Base-by-base conservation (phyloP, 177 flowering plant species). In the Vitis hybrid region DNA sequence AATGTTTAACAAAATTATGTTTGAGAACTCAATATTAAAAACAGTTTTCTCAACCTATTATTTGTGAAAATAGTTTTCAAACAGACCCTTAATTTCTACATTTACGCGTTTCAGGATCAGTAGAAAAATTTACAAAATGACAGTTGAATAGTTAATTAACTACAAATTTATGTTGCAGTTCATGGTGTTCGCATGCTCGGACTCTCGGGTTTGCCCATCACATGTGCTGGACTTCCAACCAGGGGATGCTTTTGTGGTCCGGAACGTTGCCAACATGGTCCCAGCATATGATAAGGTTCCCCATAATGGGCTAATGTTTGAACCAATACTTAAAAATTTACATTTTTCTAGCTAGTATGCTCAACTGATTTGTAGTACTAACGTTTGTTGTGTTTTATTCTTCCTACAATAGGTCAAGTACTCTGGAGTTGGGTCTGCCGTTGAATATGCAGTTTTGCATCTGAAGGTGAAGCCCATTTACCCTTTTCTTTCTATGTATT, bases 141-240 rank as follows among this genome's bases (percentile, higher is more conserved):
- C 3, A 24, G 27, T 24, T 24, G 27, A 24, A 2, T 24, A 24
- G 27, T 24, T 24, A 24, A 24, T 24, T 50, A 49, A 12, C 27
- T 48, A 21, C 10, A 18, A 48, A 12, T 15, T 62, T 11, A 59
- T 12, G 15, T 40, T 56, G 71, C 82, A 86, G 92, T 88, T 70
- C 56, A 83, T 88, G 92, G 86, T 88, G 24, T 83, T 88, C 64
- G 91, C 91, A 0, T 88, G 91, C 79, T 79, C 89, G 0, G 91
- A 88, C 69, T 88, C 91, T 0, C 65, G 89, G 8, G 91, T 86
- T 4, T 83, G 91, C 80, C 89, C 89, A 7, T 86, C 89, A 0
- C 87, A 86, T 70, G 81, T 86, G 12, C 81, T 86, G 64, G 76
- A 83, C 66, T 75, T 86, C 51, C 87, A 84, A 11, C 91, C 89